phyloP scores from a whole-genome alignment of 2,329 filamentous ascomycete species.

The Dactylonectria estremocensis region DNA sequence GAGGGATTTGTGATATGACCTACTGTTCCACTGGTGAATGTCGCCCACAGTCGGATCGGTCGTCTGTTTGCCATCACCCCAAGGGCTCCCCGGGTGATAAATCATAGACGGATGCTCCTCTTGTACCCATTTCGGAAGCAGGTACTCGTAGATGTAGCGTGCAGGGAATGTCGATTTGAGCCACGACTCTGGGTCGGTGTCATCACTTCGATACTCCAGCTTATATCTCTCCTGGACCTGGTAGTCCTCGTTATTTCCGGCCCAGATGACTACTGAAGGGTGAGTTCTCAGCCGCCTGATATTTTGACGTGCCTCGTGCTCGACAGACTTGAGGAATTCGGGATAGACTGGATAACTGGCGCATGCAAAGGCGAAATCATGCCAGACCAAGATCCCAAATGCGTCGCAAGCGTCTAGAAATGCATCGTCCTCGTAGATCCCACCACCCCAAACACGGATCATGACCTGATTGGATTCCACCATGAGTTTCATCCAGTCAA shows the following conservation, averaged over 20 bases:
- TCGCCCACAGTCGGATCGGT: slow-evolving; percentile 82
- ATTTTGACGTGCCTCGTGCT: slow-evolving; percentile 74
- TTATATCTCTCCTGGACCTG: slow-evolving; percentile 78
- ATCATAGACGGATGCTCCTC: slow-evolving; percentile 12
- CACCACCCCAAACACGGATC: slow-evolving; percentile 49
- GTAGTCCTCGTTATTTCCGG: slow-evolving; percentile 88
- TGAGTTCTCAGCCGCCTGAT: slow-evolving; percentile 71
- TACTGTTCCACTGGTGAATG: slow-evolving; percentile 78
- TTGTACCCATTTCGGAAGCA: slow-evolving; percentile 65
- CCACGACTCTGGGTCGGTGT: slow-evolving; percentile 77
- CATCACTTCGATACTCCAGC: slow-evolving; percentile 80
- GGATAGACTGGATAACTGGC: slow-evolving; percentile 76
- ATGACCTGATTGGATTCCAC: slow-evolving; percentile 62
- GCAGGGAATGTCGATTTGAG: slow-evolving; percentile 83
- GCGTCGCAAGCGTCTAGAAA: slow-evolving; percentile 80
- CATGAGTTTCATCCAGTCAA: slow-evolving; percentile 79
- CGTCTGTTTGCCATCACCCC: slow-evolving; percentile 68
- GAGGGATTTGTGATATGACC: neutral
- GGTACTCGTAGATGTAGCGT: slow-evolving; percentile 84
- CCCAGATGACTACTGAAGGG: slow-evolving; percentile 81
- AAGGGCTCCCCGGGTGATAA: slow-evolving; percentile 79
- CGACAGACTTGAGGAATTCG: slow-evolving; percentile 70
- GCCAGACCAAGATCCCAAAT: slow-evolving; percentile 79
- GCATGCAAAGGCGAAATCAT: slow-evolving; percentile 81
- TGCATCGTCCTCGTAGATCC: slow-evolving; percentile 73